phyloP scores from a whole-genome alignment of 2,329 filamentous ascomycete genomes.

The Thielaviopsis populi region DNA sequence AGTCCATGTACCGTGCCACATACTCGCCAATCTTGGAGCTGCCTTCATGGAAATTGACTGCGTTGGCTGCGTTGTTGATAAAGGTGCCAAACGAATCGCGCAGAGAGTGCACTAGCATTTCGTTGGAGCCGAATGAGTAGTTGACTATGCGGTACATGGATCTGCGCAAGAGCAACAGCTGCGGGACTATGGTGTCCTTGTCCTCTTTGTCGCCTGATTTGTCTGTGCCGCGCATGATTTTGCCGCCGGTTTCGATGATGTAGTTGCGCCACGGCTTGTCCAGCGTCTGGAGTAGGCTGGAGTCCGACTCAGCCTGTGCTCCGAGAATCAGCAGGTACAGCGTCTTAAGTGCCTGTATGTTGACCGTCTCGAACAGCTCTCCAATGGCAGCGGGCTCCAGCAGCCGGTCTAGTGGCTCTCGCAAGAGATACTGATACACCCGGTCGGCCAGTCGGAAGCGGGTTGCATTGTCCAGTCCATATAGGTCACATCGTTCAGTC shows the following conservation, averaged over 20 bases:
- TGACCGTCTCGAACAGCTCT: conserved; percentile 56
- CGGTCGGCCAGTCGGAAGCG: conserved; percentile 59
- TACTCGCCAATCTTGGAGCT: conserved; percentile 95
- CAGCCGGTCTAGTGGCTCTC: conserved; percentile 49
- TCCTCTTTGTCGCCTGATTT: conserved; percentile 60
- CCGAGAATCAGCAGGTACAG: conserved; percentile 60
- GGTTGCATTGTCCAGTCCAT: conserved; percentile 70
- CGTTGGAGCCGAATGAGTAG: conserved; percentile 60
- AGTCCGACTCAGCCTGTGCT: conserved; percentile 28
- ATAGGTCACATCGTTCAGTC: conserved; percentile 60
- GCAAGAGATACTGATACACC: conserved; percentile 59
- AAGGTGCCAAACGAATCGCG: conserved; percentile 77
- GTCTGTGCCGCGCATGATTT: conserved; percentile 66
- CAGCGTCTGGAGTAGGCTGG: conserved; percentile 53
- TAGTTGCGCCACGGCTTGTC: conserved; percentile 63
- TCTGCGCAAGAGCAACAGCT: conserved; percentile 66
- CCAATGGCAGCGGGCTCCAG: conserved; percentile 52
- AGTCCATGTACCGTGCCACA: conserved; percentile 94
- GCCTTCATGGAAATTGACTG: conserved; percentile 59
- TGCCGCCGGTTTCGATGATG: conserved; percentile 58
- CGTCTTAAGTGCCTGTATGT: conserved; percentile 54
- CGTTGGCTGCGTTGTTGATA: conserved; percentile 75
- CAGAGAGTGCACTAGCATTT: conserved; percentile 62
- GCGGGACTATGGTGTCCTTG: conserved; percentile 72
- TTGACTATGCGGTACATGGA: conserved; percentile 63